A percentile compares a stretch with the other conserved stretches of the same genome.
These are phyloP conservation scores for Leccinum uliginosum DNA, from an alignment of 768 basidiomycete species.

Conservation along the genomic window DNA sequence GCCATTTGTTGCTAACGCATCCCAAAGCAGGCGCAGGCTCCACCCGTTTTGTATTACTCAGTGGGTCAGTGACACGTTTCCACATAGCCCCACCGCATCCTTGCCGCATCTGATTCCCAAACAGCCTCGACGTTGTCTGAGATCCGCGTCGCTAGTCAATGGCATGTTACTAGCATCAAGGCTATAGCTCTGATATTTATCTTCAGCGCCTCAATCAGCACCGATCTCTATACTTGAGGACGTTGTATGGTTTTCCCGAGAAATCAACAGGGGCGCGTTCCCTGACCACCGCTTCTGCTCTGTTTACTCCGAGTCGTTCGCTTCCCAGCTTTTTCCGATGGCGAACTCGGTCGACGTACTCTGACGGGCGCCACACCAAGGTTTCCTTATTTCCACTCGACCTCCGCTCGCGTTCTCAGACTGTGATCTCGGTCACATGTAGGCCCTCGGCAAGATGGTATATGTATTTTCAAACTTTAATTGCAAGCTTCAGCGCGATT, in stretches of 20 bases:
- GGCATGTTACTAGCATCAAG: slow-evolving; percentile 28
- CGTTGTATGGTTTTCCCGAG: slow-evolving; percentile 35
- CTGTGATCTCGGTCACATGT: not conserved
- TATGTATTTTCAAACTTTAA: slow-evolving; percentile 26
- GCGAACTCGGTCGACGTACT: slow-evolving; percentile 31
- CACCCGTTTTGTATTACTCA: slow-evolving; percentile 41
- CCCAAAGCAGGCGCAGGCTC: slow-evolving; percentile 27
- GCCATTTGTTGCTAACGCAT: slow-evolving; percentile 24
- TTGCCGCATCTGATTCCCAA: slow-evolving; percentile 6
- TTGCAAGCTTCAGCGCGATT: slow-evolving; percentile 29
- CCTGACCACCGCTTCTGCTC: slow-evolving; percentile 39
- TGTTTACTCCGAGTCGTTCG: slow-evolving; percentile 59
- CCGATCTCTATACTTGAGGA: slow-evolving; percentile 49
- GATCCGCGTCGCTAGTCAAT: slow-evolving; percentile 42
- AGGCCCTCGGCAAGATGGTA: not conserved
- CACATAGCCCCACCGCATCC: slow-evolving; percentile 2
- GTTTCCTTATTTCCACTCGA: slow-evolving; percentile 22
- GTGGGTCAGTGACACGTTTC: slow-evolving; percentile 33
- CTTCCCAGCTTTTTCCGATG: slow-evolving; percentile 53
- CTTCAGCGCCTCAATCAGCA: slow-evolving; percentile 38
- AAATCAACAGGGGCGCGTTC: slow-evolving; percentile 30
- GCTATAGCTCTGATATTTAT: slow-evolving; percentile 47
- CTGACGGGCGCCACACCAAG: slow-evolving; percentile 5
- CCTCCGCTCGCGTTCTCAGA: slow-evolving; percentile 12
- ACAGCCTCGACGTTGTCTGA: slow-evolving; percentile 38